These are phyloP conservation scores for Graphium sp. DNA, from an alignment of 2,329 filamentous ascomycete genomes.

Conservation along the genomic window DNA sequence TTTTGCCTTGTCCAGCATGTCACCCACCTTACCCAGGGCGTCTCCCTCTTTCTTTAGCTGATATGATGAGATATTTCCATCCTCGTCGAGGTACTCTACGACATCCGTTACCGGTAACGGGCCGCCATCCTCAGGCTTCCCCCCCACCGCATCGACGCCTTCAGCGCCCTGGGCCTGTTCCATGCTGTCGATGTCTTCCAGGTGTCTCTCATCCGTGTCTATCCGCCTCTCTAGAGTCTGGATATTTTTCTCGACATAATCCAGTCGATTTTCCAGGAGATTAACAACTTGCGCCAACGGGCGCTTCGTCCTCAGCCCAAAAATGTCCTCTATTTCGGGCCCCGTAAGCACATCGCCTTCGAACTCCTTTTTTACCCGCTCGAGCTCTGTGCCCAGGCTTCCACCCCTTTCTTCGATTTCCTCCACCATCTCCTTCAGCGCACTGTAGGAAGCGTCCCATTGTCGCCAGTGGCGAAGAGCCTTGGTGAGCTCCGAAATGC, in stretches of 20 bases:
- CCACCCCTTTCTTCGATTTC: slow-evolving; percentile 23
- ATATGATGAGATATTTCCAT: slow-evolving; percentile 65
- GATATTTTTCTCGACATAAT: slow-evolving; percentile 79
- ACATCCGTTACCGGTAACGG: slow-evolving; percentile 65
- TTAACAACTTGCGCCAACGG: slow-evolving; percentile 36
- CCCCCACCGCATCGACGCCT: too few species aligned
- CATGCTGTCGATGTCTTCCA: slow-evolving; percentile 5
- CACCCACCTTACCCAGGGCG: slow-evolving; percentile 47
- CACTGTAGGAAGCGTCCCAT: slow-evolving; percentile 85
- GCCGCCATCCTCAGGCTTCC: slow-evolving; percentile 32
- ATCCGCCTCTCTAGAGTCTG: slow-evolving; percentile 58
- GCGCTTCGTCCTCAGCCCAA: slow-evolving; percentile 12
- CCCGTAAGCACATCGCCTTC: slow-evolving; percentile 45
- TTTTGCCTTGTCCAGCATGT: slow-evolving; percentile 64
- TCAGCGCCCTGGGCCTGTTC: slow-evolving; percentile 2
- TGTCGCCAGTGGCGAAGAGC: slow-evolving; percentile 77
- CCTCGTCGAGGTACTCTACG: slow-evolving; percentile 77
- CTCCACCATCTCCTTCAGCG: slow-evolving; percentile 66
- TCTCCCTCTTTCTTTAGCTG: slow-evolving; percentile 51
- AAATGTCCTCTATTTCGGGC: slow-evolving; percentile 33
- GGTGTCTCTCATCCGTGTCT: slow-evolving; percentile 48
- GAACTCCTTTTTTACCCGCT: slow-evolving; percentile 38
- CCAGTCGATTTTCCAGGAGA: slow-evolving; percentile 52
- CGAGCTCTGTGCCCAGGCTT: slow-evolving; percentile 33
- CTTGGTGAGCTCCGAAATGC: slow-evolving; percentile 58